phyloP scores from a whole-genome alignment of 192 early-diverging fungal species.

The Entomortierella parvispora region DNA sequence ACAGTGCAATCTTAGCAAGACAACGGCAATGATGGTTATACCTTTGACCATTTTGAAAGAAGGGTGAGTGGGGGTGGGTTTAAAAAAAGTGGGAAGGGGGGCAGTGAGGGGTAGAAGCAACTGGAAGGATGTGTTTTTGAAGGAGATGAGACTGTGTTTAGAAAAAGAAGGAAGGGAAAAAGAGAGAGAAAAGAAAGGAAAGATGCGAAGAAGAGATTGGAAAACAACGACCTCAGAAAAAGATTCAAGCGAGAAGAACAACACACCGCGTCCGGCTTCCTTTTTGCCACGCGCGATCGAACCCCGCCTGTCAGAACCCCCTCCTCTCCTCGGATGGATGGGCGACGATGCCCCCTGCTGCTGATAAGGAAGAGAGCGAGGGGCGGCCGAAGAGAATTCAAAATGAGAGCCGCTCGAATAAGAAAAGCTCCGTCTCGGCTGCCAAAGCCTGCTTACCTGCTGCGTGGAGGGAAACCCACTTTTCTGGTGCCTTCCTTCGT shows the following conservation, averaged over 20 bases:
- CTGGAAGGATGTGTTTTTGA: no score
- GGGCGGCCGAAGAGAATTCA: not conserved
- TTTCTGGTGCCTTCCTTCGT: not conserved
- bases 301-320: no score
- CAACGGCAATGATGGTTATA: not conserved
- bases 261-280: no score
- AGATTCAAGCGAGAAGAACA: conserved; percentile 5
- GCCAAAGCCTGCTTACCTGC: not conserved
- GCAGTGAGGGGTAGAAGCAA: no score
- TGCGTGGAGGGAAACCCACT: not conserved
- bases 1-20: no score
- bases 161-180: not conserved
- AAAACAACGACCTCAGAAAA: not conserved
- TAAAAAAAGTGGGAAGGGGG: no score
- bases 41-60: conserved; percentile 37
- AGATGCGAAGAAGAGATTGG: not conserved
- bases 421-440: conserved; percentile 7
- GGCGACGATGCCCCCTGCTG: not conserved
- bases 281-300: no score
- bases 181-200: conserved; percentile 1
- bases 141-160: not conserved
- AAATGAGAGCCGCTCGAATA: no score
- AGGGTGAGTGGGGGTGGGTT: not conserved
- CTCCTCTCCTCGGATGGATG: no score
- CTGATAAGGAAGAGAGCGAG: not conserved